phyloP scores from a whole-genome alignment of 345 rosid species.

The Eucalyptus cloeziana region DNA sequence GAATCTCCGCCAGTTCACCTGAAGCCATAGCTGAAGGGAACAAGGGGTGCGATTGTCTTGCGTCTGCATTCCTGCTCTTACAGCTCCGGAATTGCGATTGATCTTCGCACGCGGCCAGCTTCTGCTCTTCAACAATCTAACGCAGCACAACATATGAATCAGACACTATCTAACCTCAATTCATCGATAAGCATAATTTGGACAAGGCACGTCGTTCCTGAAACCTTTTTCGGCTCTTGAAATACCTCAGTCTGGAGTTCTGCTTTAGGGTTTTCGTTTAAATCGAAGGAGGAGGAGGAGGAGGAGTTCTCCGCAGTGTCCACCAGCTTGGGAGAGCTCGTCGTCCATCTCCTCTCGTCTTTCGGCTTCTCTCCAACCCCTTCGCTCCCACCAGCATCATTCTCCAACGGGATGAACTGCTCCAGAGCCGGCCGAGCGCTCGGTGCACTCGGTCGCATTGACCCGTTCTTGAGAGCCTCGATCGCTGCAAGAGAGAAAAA shows the following conservation, averaged over 20 bases:
- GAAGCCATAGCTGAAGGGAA: background rate
- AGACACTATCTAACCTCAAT: background rate
- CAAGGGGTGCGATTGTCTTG: background rate
- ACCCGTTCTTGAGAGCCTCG: slow-evolving; percentile 38
- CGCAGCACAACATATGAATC: background rate
- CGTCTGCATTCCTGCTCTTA: slow-evolving; percentile 10
- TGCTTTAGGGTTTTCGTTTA: slow-evolving; percentile 19
- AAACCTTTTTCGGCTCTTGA: background rate
- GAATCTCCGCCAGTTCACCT: background rate
- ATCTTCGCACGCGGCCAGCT: background rate
- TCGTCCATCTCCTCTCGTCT: slow-evolving; percentile 67
- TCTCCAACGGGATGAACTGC: slow-evolving; percentile 62
- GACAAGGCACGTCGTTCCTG: background rate
- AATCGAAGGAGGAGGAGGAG: slow-evolving; percentile 1
- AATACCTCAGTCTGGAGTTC: slow-evolving; percentile 17
- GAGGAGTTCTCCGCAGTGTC: slow-evolving; percentile 5
- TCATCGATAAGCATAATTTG: background rate
- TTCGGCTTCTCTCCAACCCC: slow-evolving; percentile 18
- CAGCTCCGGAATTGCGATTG: slow-evolving; percentile 4
- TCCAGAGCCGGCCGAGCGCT: slow-evolving; percentile 49
- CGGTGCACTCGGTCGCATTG: slow-evolving; percentile 18
- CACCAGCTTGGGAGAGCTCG: slow-evolving; percentile 68
- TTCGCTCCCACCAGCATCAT: slow-evolving; percentile 4
- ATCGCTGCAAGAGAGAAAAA: slow-evolving; percentile 41
- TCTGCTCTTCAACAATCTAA: slow-evolving; percentile 28